Evolutionary conservation across 2,329 filamentous ascomycete species (phyloP).

Genomic region (Diaporthe destruens): DNA sequence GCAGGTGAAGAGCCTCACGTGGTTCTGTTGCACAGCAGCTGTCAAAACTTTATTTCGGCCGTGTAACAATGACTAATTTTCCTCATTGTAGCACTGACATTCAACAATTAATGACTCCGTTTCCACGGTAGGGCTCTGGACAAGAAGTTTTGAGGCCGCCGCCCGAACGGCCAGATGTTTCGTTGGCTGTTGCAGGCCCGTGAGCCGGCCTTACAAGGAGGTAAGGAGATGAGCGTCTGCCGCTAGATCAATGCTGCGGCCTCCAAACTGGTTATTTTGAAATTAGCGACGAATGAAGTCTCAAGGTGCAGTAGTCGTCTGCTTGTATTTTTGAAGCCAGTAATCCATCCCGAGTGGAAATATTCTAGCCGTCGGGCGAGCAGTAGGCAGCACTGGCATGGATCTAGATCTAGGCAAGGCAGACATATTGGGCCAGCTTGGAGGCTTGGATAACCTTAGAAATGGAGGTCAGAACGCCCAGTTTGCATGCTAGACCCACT

Average conservation of each 20-base stretch:
- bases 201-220: background rate
- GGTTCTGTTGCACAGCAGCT: conserved; percentile 4
- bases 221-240: background rate
- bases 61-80: too few species aligned
- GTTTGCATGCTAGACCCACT: conserved; percentile 2
- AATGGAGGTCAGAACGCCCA: background rate
- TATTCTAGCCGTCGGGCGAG: background rate
- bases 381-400: background rate
- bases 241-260: conserved; percentile 14
- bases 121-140: background rate
- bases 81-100: background rate
- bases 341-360: background rate
- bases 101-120: background rate
- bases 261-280: background rate
- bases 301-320: background rate
- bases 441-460: background rate
- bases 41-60: background rate
- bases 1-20: conserved; percentile 19
- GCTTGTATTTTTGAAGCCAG: too few species aligned
- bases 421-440: background rate
- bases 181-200: conserved; percentile 20
- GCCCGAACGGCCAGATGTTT: background rate
- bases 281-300: background rate
- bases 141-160: background rate
- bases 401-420: conserved; percentile 9